Conservation (phyloP, 2,329 filamentous ascomycete species). For the Calonectria honghensis region DNA sequence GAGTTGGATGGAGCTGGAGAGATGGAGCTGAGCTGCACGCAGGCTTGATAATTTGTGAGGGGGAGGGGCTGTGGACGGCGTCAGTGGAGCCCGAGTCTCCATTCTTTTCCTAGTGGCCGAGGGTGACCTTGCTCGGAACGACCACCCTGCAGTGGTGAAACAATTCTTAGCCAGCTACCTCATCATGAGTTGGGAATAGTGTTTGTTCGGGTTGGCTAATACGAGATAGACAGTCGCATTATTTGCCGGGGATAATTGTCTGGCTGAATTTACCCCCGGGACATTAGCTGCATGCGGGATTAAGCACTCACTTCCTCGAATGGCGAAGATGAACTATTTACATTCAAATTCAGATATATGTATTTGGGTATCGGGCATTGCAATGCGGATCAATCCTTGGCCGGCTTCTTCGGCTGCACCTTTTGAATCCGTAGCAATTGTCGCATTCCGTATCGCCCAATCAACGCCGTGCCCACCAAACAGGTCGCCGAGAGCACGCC, state of each 20-base stretch:
- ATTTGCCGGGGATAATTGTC: background rate
- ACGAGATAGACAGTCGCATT: background rate
- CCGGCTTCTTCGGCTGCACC: background rate
- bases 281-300: background rate
- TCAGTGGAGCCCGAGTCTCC: constrained; percentile 11
- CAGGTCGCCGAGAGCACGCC: background rate
- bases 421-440: constrained; percentile 25
- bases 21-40: background rate
- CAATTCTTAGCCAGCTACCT: background rate
- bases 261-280: background rate
- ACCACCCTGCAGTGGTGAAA: background rate
- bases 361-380: background rate
- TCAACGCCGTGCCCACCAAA: constrained; percentile 8
- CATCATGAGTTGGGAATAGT: background rate
- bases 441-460: constrained; percentile 6
- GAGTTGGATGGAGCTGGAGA: constrained; percentile 1
- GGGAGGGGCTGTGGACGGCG: constrained; percentile 14
- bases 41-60: background rate
- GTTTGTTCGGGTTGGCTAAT: background rate
- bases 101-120: constrained; percentile 13
- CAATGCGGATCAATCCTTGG: background rate
- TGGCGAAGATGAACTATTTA: background rate
- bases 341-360: too few species aligned
- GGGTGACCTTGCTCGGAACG: background rate
- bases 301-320: background rate